phyloP scores from a whole-genome alignment of 2,329 filamentous ascomycete genomes.

The Aspergillus tamarii region DNA sequence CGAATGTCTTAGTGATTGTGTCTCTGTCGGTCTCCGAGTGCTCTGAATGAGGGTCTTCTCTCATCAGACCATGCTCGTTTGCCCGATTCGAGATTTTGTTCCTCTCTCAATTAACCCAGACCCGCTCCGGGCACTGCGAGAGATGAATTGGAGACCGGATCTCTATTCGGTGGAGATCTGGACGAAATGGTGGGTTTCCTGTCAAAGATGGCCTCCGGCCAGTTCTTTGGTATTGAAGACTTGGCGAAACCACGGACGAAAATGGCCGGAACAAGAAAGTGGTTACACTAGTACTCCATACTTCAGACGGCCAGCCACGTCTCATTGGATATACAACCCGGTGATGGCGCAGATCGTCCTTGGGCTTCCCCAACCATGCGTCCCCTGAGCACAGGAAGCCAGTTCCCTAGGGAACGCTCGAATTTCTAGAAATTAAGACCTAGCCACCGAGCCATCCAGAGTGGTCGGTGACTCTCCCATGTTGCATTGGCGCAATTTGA shows the following conservation, averaged over 20 bases:
- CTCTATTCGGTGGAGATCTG: not conserved
- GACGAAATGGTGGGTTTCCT: not conserved
- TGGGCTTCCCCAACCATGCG: constrained; percentile 16
- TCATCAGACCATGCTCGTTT: not conserved
- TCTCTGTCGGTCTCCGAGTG: not conserved
- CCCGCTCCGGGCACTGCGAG: not conserved
- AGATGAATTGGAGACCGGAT: not conserved
- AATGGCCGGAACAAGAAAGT: constrained; percentile 1
- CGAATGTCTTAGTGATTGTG: not conserved
- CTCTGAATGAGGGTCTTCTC: not conserved
- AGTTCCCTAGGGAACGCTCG: constrained; percentile 11
- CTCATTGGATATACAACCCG: constrained; percentile 13
- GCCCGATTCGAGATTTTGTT: not conserved
- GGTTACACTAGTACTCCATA: not conserved
- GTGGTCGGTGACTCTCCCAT: constrained; percentile 8
- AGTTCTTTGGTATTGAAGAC: constrained; percentile 14
- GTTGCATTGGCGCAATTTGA: constrained; percentile 10
- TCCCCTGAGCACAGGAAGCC: constrained; percentile 14
- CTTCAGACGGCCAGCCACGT: constrained; percentile 2
- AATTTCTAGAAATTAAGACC: constrained; percentile 14
- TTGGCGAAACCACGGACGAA: constrained; percentile 13
- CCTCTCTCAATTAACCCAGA: not conserved
- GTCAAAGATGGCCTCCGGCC: constrained; percentile 1
- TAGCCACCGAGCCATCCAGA: constrained; percentile 1
- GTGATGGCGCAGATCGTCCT: constrained; percentile 9